phyloP scores from a whole-genome alignment of 208 protist genomes.

The Sergeia podlipaevii region DNA sequence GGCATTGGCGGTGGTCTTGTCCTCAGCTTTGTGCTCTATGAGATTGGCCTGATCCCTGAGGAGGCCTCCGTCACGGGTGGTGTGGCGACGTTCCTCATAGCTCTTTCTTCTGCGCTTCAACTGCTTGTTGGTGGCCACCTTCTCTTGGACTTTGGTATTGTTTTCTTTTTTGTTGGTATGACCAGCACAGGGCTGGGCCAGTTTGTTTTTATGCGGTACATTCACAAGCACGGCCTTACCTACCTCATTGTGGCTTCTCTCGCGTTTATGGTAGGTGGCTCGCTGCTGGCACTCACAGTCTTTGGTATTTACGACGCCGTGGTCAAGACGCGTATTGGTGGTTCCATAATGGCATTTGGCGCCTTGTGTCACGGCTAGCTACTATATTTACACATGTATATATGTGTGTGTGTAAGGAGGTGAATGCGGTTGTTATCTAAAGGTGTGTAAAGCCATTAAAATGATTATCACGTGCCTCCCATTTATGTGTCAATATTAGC shows the following conservation, averaged over 20 bases:
- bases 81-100: slow-evolving; percentile 79
- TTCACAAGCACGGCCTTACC: slow-evolving; percentile 45
- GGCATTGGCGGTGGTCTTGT: slow-evolving; percentile 85
- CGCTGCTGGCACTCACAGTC: slow-evolving; percentile 51
- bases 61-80: slow-evolving; percentile 71
- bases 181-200: slow-evolving; percentile 56
- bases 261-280: slow-evolving; percentile 58
- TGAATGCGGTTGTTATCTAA: background rate
- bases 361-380: slow-evolving; percentile 23
- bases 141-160: slow-evolving; percentile 48
- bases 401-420: background rate
- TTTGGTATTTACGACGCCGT: slow-evolving; percentile 79
- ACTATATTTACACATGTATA: background rate
- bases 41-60: slow-evolving; percentile 65
- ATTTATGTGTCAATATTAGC: too few species aligned
- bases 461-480: too few species aligned
- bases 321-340: slow-evolving; percentile 17
- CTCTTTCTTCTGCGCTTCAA: slow-evolving; percentile 53
- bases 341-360: slow-evolving; percentile 51
- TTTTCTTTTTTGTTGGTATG: slow-evolving; percentile 64
- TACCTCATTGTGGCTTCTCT: slow-evolving; percentile 69
- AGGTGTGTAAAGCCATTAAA: too few species aligned
- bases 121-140: slow-evolving; percentile 54
- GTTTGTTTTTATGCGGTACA: slow-evolving; percentile 72
- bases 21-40: slow-evolving; percentile 79